These are phyloP conservation scores for Annulohypoxylon moriforme DNA, from an alignment of 495 filamentous ascomycete species.

Conservation along the genomic window DNA sequence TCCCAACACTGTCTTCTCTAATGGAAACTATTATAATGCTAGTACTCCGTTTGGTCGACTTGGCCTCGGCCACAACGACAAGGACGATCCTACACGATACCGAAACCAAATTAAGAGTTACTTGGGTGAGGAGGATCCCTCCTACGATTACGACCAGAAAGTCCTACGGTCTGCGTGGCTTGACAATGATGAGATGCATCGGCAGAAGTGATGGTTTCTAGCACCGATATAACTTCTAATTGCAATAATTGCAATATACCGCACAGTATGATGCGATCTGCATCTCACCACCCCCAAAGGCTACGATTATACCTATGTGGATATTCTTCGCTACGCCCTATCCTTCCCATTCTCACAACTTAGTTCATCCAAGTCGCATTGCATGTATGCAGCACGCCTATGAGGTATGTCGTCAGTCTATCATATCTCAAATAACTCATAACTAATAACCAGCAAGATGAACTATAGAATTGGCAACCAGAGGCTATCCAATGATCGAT, in stretches of 20 bases:
- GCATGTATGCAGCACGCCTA: background rate
- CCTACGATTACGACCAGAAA: constrained; percentile 40
- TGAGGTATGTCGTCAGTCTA: background rate
- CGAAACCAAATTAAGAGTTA: constrained; percentile 34
- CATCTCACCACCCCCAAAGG: background rate
- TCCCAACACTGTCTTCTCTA: constrained; percentile 33
- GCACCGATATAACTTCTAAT: no score
- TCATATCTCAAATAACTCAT: background rate
- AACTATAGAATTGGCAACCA: background rate
- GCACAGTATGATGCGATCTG: background rate
- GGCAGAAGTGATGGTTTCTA: constrained; percentile 33
- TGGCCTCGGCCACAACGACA: constrained; percentile 32
- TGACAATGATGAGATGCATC: constrained; percentile 30
- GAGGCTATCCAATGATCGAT: background rate
- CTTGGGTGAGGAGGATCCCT: constrained; percentile 19
- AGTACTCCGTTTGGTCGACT: constrained; percentile 40
- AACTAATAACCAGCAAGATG: background rate
- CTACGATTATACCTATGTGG: background rate
- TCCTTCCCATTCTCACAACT: background rate
- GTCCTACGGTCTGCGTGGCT: constrained; percentile 34
- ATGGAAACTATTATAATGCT: constrained; percentile 42
- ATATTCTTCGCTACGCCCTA: background rate
- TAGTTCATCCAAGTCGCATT: background rate
- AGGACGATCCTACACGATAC: constrained; percentile 39
- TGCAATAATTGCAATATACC: no score